Evolutionary conservation across 1,284 basidiomycete species (phyloP).

Genomic region (Mrakiaceae sp.): DNA sequence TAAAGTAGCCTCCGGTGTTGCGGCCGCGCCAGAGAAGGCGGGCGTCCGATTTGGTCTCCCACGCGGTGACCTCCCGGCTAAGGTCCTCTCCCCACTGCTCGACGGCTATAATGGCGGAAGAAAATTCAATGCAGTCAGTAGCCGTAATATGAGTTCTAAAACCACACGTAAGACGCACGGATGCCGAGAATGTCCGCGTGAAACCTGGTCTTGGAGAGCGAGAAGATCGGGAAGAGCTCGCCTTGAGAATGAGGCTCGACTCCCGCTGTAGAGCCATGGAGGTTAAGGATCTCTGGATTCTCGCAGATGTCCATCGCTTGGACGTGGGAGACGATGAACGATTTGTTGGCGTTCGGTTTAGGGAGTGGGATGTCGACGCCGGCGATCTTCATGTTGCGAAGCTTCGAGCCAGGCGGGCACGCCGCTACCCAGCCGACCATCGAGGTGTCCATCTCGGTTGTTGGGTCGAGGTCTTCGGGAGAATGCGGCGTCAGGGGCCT

Average conservation of each 20-base stretch:
- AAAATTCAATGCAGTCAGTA: background rate
- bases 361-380: background rate
- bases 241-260: background rate
- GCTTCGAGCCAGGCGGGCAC: constrained; percentile 21
- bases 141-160: background rate
- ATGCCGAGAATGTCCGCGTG: constrained; percentile 23
- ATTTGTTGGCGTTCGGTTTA: constrained; percentile 6
- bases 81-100: constrained; percentile 26
- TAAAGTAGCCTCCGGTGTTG: constrained; percentile 7
- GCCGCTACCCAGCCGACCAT: constrained; percentile 20
- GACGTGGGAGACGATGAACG: constrained; percentile 16
- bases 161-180: background rate
- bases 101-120: constrained; percentile 24
- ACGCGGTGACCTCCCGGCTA: constrained; percentile 20
- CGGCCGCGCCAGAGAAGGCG: constrained; percentile 25
- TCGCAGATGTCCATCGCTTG: constrained; percentile 12
- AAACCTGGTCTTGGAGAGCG: constrained; percentile 11
- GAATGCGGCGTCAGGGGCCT: background rate
- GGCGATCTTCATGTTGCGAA: background rate
- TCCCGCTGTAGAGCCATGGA: constrained; percentile 11
- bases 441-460: background rate
- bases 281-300: background rate
- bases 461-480: constrained; percentile 20
- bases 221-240: constrained; percentile 11
- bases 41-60: constrained; percentile 24